Percentiles rank a stretch among this genome's conserved stretches.
These are phyloP conservation scores for Hypomontagnella submonticulosa DNA, from an alignment of 495 filamentous ascomycete species.

Conservation along the genomic window DNA sequence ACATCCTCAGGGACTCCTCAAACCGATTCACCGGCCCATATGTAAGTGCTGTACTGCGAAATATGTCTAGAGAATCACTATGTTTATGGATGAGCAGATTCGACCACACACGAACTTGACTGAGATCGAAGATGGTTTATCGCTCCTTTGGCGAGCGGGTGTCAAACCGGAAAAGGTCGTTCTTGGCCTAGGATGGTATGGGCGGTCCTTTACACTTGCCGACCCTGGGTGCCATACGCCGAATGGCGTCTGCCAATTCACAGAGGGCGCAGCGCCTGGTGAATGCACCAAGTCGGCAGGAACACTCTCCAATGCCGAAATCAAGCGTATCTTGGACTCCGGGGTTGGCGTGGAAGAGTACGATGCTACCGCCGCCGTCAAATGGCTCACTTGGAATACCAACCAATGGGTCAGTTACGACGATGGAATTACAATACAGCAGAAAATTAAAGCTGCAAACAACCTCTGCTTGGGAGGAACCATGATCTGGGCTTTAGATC, in stretches of 20 bases:
- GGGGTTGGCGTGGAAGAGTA: slow-evolving; percentile 16
- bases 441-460: slow-evolving; percentile 56
- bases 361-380: slow-evolving; percentile 49
- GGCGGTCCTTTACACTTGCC: slow-evolving; percentile 50
- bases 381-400: slow-evolving; percentile 51
- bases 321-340: slow-evolving; percentile 48
- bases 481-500: slow-evolving; percentile 52
- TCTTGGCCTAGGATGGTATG: slow-evolving; percentile 67
- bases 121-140: slow-evolving; percentile 60
- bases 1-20: too few relatives aligned
- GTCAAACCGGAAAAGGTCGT: slow-evolving; percentile 55
- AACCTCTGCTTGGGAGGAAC: slow-evolving; percentile 42
- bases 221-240: slow-evolving; percentile 38
- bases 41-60: too few relatives aligned
- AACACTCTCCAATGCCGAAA: slow-evolving; percentile 55
- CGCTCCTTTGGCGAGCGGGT: slow-evolving; percentile 64
- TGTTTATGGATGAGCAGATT: too few relatives aligned
- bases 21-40: slow-evolving; percentile 45
- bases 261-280: slow-evolving; percentile 33
- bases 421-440: slow-evolving; percentile 53
- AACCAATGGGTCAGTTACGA: slow-evolving; percentile 64
- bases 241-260: slow-evolving; percentile 44
- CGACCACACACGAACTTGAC: slow-evolving; percentile 70
- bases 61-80: too few relatives aligned
- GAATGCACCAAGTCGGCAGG: slow-evolving; percentile 49